Percentiles rank a stretch among this genome's conserved stretches.
phyloP scores from a whole-genome alignment of 768 basidiomycete species.

The Serendipita sp. region DNA sequence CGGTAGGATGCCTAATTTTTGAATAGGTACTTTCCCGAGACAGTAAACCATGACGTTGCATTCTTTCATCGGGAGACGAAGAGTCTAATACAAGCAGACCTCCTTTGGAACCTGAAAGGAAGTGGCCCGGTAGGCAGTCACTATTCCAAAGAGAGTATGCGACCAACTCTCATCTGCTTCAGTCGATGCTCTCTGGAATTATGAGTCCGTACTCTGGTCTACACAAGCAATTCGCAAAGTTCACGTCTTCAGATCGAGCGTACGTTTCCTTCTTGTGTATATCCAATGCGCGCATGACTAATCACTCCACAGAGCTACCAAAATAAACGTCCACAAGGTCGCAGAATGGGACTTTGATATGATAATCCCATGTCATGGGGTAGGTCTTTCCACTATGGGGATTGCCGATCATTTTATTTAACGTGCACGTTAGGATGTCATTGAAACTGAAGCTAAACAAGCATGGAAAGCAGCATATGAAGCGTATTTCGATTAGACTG shows the following conservation, averaged over 20 bases:
- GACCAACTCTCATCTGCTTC: not conserved
- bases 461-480: slow-evolving; percentile 35
- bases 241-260: slow-evolving; percentile 15
- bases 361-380: slow-evolving; percentile 59
- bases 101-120: slow-evolving; percentile 71
- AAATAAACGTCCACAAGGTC: slow-evolving; percentile 45
- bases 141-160: slow-evolving; percentile 12
- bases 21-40: slow-evolving; percentile 49
- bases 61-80: slow-evolving; percentile 60
- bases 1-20: not conserved
- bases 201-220: not conserved
- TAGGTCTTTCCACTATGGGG: slow-evolving; percentile 14
- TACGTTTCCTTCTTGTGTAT: not conserved
- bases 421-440: slow-evolving; percentile 30
- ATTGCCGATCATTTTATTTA: too few species aligned
- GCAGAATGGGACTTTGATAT: slow-evolving; percentile 56
- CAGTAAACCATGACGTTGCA: slow-evolving; percentile 65
- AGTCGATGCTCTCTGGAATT: slow-evolving; percentile 13
- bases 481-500: slow-evolving; percentile 14
- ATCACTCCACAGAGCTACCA: slow-evolving; percentile 26
- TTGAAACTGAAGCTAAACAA: slow-evolving; percentile 41
- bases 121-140: slow-evolving; percentile 18
- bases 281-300: too few species aligned
- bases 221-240: slow-evolving; percentile 10
- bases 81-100: slow-evolving; percentile 63